phyloP scores from a whole-genome alignment of 306 rosid species.

The Ammopiptanthus mongolicus region DNA sequence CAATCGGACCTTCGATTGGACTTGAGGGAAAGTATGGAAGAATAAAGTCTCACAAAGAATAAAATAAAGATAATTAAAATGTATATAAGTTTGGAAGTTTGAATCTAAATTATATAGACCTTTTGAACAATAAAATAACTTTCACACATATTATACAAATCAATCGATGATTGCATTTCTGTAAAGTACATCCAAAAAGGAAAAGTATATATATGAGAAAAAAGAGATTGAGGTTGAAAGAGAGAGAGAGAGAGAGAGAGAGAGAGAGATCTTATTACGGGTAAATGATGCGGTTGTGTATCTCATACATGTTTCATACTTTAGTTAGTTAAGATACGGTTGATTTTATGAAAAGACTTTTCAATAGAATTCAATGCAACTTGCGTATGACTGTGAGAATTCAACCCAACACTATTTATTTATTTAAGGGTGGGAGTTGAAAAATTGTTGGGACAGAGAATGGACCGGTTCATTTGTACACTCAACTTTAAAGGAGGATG shows the following conservation, averaged over 20 bases:
- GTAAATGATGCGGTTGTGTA: conserved; percentile 25
- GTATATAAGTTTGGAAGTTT: no score
- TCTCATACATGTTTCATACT: conserved; percentile 23
- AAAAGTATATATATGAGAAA: neutral
- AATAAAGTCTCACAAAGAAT: no score
- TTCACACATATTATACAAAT: no score
- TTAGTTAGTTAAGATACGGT: conserved; percentile 34
- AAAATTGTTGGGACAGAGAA: neutral
- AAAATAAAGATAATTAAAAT: no score
- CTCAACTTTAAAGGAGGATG: neutral
- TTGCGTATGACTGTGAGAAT: conserved; percentile 4
- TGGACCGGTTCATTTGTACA: conserved; percentile 2
- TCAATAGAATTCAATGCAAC: conserved; percentile 14
- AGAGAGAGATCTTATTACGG: conserved; percentile 15
- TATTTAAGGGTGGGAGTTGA: neutral
- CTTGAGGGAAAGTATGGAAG: no score
- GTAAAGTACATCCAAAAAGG: conserved; percentile 37
- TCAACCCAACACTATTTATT: conserved; percentile 11
- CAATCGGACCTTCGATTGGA: no score
- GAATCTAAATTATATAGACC: no score
- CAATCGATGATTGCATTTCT: neutral
- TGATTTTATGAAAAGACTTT: conserved; percentile 31
- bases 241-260: conserved; percentile 25
- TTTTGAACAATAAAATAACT: no score
- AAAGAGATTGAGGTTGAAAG: conserved; percentile 25